Evolutionary conservation across 768 basidiomycete genomes (phyloP).

Genomic region (Trametes cinnabarina): DNA sequence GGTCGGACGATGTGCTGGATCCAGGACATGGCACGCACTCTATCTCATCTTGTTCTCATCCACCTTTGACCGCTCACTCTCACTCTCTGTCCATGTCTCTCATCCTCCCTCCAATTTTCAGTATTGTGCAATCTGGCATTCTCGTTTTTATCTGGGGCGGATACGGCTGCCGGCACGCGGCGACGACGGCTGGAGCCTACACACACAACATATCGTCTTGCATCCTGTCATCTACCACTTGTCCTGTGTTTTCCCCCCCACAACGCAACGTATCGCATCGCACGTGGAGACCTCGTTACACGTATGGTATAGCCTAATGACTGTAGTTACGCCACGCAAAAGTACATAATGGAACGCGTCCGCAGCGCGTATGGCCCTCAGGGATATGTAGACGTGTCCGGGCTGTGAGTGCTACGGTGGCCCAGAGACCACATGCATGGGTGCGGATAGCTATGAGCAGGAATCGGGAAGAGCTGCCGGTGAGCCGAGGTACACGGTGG

Average conservation of each 20-base stretch:
- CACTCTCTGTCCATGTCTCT: background rate
- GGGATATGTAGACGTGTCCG: background rate
- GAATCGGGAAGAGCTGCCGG: background rate
- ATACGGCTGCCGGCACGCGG: too few relatives aligned
- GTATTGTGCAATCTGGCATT: too few relatives aligned
- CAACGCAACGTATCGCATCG: background rate
- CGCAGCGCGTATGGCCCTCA: background rate
- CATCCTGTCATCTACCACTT: background rate
- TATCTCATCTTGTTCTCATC: background rate
- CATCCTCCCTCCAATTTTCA: background rate
- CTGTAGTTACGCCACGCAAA: background rate
- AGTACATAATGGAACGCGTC: background rate
- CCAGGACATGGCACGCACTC: background rate
- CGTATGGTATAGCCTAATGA: background rate
- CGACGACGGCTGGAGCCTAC: too few relatives aligned
- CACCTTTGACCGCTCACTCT: background rate
- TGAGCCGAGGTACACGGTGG: background rate
- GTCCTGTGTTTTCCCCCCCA: too few relatives aligned
- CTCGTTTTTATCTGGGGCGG: too few relatives aligned
- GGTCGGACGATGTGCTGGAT: background rate
- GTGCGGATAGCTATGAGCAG: background rate
- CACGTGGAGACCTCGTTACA: background rate
- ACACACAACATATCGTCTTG: background rate
- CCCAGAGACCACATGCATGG: background rate
- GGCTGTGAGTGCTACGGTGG: too few relatives aligned